Percentiles rank a stretch among this genome's conserved stretches.
Evolutionary conservation across 768 basidiomycete species (phyloP).

Genomic region (Dendrothele bispora): DNA sequence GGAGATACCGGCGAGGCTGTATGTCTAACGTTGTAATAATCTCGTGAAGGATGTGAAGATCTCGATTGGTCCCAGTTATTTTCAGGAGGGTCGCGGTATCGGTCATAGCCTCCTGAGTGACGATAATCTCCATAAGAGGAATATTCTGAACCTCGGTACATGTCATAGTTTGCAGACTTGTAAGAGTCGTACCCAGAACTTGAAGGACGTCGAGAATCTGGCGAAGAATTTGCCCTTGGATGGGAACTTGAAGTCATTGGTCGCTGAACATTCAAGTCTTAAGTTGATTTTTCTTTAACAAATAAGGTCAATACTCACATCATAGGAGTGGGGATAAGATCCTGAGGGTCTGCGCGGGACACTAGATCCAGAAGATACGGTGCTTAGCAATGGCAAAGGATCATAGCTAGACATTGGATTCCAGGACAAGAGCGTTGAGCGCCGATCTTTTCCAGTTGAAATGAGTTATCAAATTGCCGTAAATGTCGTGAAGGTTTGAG

Average conservation of each 20-base stretch:
- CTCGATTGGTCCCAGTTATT: background rate
- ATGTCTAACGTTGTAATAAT: background rate
- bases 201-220: slow-evolving; percentile 3
- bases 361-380: slow-evolving; percentile 29
- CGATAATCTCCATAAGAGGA: slow-evolving; percentile 2
- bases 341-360: slow-evolving; percentile 34
- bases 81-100: slow-evolving; percentile 6
- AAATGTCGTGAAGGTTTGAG: background rate
- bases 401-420: slow-evolving; percentile 3
- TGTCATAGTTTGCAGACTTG: background rate
- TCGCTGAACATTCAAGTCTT: slow-evolving; percentile 28
- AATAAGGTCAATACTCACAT: slow-evolving; percentile 33
- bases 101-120: slow-evolving; percentile 5
- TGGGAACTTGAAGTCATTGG: too few relatives aligned
- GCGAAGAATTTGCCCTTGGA: background rate
- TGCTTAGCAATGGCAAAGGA: slow-evolving; percentile 1
- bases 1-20: background rate
- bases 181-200: background rate
- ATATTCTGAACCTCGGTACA: slow-evolving; percentile 1
- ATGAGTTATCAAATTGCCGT: background rate
- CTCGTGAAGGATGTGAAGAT: slow-evolving; percentile 4
- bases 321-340: slow-evolving; percentile 28
- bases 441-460: background rate
- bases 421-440: background rate
- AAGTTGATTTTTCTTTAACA: slow-evolving; percentile 4